Base-by-base conservation (phyloP, 2,329 filamentous ascomycete species). In the Penicillium rolfsii region DNA sequence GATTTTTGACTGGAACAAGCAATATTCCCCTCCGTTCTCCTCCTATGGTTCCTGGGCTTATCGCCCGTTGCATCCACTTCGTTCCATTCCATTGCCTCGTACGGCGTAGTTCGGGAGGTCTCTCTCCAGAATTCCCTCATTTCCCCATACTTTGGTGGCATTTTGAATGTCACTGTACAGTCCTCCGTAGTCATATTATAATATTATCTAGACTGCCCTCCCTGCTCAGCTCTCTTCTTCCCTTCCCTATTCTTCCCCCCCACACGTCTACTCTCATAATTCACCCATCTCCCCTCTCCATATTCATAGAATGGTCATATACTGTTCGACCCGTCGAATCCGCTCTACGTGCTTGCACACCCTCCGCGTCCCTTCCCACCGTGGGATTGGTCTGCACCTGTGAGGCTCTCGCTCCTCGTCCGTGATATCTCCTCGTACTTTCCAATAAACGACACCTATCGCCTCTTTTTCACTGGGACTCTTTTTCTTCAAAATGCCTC, bases 311-410 rank as follows among this genome's bases (percentile, higher is more conserved):
- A 76, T 76, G 74, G 66, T 71, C 60, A 66, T 45, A 60, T 56
- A 53, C 60, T 70, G 59, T 45, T 30, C 61, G 16, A 45, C 58
- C 48, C 60, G 55, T 56, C 28, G 60, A 49, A 61, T 63, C 67
- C 65, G 60, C 68, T 64, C 57, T 67, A 61, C 67, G 73, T 76
- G 73, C 73, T 73, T 71, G 72, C 73, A 74, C 72, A 69, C 61
- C 63, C 65, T 64, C 63, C 63, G 66, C 71, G 67, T 73, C 69
- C 67, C 65, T 65, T 70, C 72, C 70, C 69, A 68, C 48, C 52
- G 59, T 59, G 73, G 71, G 71, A 71, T 62, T 65, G 65, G 69
- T 69, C 66, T 70, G 65, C 69, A 64, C 55, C 64, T 64, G 65
- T 73, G 70, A 74, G 61, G 56, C 58, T 60, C 56, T 53, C 57